A percentile compares a stretch with the other conserved stretches of the same genome.
These are phyloP conservation scores for Tetradesmus lagerheimii DNA, from an alignment of 139 green algal genomes.

Conservation along the genomic window DNA sequence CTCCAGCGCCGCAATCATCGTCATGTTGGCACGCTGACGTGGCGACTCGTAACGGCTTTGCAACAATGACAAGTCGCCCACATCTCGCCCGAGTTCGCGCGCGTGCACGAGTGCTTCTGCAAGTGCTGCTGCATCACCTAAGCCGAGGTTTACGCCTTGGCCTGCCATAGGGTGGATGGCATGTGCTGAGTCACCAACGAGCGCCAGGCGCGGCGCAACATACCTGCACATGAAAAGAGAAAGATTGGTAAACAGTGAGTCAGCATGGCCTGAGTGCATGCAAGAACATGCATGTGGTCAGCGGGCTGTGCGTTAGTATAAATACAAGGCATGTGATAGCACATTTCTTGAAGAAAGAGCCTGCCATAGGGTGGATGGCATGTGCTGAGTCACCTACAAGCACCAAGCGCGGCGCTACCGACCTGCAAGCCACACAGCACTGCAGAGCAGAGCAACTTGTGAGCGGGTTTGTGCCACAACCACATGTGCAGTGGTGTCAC, in stretches of 20 bases:
- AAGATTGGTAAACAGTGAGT: too few species aligned
- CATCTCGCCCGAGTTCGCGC: slow-evolving; percentile 47
- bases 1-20: slow-evolving; percentile 79
- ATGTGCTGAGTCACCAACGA: slow-evolving; percentile 89
- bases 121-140: slow-evolving; percentile 79
- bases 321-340: too few species aligned
- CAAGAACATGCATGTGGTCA: not conserved
- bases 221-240: slow-evolving; percentile 58
- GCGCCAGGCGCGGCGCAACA: slow-evolving; percentile 73
- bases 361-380: slow-evolving; percentile 80
- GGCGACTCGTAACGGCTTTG: slow-evolving; percentile 75
- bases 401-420: slow-evolving; percentile 59
- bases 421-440: not conserved
- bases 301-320: not conserved
- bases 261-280: not conserved
- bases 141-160: slow-evolving; percentile 88
- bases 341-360: too few species aligned
- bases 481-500: too few species aligned
- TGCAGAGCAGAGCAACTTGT: not conserved
- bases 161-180: slow-evolving; percentile 84
- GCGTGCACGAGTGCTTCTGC: slow-evolving; percentile 60
- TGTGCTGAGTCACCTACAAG: slow-evolving; percentile 88
- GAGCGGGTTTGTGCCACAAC: too few species aligned
- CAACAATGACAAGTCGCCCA: slow-evolving; percentile 23
- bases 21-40: slow-evolving; percentile 63